Evolutionary conservation across 345 rosid species (phyloP).

Genomic region (Diplotaxis tenuifolia): DNA sequence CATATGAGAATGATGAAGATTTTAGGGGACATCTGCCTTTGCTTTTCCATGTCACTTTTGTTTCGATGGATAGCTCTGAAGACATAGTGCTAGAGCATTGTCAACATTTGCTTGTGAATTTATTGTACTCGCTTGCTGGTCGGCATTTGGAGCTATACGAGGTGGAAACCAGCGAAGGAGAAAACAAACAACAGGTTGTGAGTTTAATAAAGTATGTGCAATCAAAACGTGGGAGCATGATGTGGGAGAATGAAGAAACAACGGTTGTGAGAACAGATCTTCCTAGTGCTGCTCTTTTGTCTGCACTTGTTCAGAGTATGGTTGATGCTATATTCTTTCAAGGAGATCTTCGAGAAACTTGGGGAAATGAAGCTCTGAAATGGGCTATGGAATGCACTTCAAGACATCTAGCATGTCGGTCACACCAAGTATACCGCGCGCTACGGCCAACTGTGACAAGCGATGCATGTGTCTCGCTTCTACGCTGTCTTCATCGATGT

Average conservation of each 20-base stretch:
- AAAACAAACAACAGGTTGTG: conserved; percentile 94
- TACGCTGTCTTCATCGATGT: conserved; percentile 96
- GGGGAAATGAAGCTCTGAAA: conserved; percentile 97
- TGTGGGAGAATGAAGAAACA: conserved; percentile 99
- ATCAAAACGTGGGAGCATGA: conserved; percentile 99
- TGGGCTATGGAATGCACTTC: conserved; percentile 99
- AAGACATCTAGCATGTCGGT: conserved; percentile 98
- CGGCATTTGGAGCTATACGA: conserved; percentile 97
- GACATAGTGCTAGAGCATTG: conserved; percentile 98
- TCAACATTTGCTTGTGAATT: conserved; percentile 96
- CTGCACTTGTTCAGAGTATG: conserved; percentile 98
- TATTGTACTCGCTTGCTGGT: conserved; percentile 94
- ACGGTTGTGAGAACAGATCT: conserved; percentile 79
- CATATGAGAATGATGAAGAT: conserved; percentile 98
- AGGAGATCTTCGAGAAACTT: conserved; percentile 98
- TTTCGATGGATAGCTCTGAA: conserved; percentile 99
- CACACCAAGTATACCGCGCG: conserved; percentile 98
- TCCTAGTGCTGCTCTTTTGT: conserved; percentile 93
- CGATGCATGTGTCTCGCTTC: conserved; percentile 88
- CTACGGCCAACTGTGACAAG: conserved; percentile 88
- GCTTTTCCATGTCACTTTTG: conserved; percentile 97
- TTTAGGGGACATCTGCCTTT: conserved; percentile 97
- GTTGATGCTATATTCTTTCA: conserved; percentile 99
- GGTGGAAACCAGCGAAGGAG: conserved; percentile 93
- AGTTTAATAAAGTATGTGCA: conserved; percentile 96